Evolutionary conservation across 495 filamentous ascomycete species (phyloP), one percentile per base, ranked within the genome.

Genomic region (Daldinia concentrica): DNA sequence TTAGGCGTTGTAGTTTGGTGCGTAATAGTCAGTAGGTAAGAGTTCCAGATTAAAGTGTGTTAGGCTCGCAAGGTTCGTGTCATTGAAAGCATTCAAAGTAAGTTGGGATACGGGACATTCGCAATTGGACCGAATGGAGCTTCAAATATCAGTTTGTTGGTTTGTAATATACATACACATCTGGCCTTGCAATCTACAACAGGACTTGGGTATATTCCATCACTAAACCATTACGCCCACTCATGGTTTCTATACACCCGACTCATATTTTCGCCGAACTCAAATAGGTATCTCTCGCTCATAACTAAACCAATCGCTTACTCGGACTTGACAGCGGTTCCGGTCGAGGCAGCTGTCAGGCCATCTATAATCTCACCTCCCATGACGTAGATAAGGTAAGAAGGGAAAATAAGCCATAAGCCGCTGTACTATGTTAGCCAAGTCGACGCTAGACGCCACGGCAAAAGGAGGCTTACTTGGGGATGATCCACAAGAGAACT

Each of bases 361-460:
- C 89, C 90, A 56, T 87, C 79, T 32, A 95, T 59, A 58, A 97
- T 91, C 71, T 96, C 92, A 55, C 77, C 71, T 7, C 90, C 91
- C 36, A 93, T 86, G 11, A 84, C 77, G 71, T 91, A 93, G 50
- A 89, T 83, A 80, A 93, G 90, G 72, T 92, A 91, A 6, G 82
- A 70, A 1, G 93, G 91, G 54, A 91, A 87, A 30, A 94, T 77
- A 62, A 97, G 80, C 93, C 93, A 97, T 0, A 88, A 78, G 56
- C 92, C 92, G 79, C 93, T 97, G 9, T 8, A 34, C 9, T 22
- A 41, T 34, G 30, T 41, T 14, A 43, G 26, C 45, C 36, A 32
- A 15, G 29, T 55, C 29, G 12, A 52, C 48, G 12, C 17, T 15
- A 29, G 17, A 14, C 12, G 39, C 7, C 1, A 55, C 11, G 6